Conservation (phyloP, 1,139 yeast species). For the Saccharomycopsis hybrid region DNA sequence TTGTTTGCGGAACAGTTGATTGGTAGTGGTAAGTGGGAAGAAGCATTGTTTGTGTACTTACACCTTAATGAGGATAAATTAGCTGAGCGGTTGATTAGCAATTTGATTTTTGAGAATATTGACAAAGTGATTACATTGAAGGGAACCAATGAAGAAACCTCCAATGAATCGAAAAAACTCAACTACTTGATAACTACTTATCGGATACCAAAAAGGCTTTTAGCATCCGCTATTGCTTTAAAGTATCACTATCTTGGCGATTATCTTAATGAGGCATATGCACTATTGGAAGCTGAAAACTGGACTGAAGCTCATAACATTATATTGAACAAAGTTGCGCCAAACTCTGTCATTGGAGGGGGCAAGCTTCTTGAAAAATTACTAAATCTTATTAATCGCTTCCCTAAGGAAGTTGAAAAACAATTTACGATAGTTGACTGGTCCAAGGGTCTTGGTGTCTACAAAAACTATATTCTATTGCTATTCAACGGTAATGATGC, state of each 20-base stretch:
- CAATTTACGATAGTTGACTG: constrained; percentile 40
- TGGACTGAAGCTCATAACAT: constrained; percentile 61
- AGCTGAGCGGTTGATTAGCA: constrained; percentile 37
- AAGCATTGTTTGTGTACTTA: constrained; percentile 54
- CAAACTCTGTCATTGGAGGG: constrained; percentile 49
- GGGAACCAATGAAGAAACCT: neutral
- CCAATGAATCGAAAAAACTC: constrained; percentile 26
- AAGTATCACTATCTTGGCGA: constrained; percentile 41
- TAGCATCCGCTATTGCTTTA: constrained; percentile 49
- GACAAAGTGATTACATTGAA: constrained; percentile 28
- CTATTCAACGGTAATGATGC: constrained; percentile 25
- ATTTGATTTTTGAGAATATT: constrained; percentile 44
- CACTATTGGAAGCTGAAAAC: constrained; percentile 54
- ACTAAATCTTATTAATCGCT: constrained; percentile 35
- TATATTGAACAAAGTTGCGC: constrained; percentile 58
- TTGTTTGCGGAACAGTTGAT: constrained; percentile 50
- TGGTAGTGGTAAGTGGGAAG: constrained; percentile 44
- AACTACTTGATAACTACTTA: constrained; percentile 33
- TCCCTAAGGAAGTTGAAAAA: constrained; percentile 39
- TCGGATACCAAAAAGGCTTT: constrained; percentile 40
- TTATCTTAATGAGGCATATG: constrained; percentile 52
- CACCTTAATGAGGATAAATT: constrained; percentile 43
- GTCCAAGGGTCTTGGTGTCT: constrained; percentile 54
- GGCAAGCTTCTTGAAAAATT: constrained; percentile 35
- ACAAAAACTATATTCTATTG: constrained; percentile 38